phyloP scores from a whole-genome alignment of 2,329 filamentous ascomycete genomes.

The Colletotrichum nymphaeae region DNA sequence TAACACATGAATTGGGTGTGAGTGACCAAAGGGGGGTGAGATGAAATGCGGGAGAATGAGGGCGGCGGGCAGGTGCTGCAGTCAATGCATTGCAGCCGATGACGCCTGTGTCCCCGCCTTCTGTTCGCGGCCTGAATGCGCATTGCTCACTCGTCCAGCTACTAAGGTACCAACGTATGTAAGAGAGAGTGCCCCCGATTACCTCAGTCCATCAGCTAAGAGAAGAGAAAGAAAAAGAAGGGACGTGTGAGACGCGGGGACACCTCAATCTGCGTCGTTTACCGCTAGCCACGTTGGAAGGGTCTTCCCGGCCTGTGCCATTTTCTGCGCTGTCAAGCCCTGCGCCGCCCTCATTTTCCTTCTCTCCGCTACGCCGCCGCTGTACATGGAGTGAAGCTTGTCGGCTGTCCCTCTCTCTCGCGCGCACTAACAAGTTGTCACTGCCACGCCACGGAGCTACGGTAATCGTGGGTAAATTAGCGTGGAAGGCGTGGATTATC shows the following conservation, averaged over 20 bases:
- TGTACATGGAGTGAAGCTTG: neutral
- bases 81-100: conserved; percentile 31
- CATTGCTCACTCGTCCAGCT: neutral
- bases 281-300: conserved; percentile 31
- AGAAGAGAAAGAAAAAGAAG: neutral
- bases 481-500: neutral
- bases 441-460: neutral
- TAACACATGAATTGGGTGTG: neutral
- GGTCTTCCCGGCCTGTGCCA: conserved; percentile 21
- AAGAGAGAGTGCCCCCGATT: neutral
- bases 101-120: conserved; percentile 18
- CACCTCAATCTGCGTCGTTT: conserved; percentile 22
- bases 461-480: neutral
- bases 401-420: neutral
- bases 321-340: conserved; percentile 27
- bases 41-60: neutral
- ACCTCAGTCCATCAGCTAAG: neutral
- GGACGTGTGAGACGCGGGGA: neutral
- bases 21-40: neutral
- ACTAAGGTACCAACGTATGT: too few relatives aligned
- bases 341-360: neutral
- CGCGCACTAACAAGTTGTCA: neutral
- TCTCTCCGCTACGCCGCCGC: neutral
- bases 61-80: neutral
- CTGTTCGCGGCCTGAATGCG: neutral